A percentile compares a stretch with the other conserved stretches of the same genome.
These are phyloP conservation scores for Brasilioporus rufonigricans DNA, from an alignment of 768 basidiomycete genomes.

Conservation along the genomic window DNA sequence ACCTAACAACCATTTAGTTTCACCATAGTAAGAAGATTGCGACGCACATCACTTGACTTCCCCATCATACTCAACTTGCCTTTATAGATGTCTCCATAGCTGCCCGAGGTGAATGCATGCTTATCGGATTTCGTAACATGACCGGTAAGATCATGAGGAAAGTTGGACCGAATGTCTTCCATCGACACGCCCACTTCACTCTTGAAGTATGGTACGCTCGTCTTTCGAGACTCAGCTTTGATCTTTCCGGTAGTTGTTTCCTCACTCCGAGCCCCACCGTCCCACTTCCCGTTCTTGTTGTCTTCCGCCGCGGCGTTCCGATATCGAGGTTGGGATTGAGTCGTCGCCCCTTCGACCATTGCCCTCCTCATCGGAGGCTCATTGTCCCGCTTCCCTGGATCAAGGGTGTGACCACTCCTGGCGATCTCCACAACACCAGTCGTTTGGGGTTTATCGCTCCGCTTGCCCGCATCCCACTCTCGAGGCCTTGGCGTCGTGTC, in stretches of 20 bases:
- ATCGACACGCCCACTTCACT: background rate
- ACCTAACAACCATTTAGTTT: background rate
- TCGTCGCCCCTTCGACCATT: background rate
- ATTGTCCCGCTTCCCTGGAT: background rate
- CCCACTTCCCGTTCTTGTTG: background rate
- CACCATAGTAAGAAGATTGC: background rate
- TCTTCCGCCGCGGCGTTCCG: background rate
- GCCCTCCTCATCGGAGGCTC: background rate
- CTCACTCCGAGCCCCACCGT: background rate
- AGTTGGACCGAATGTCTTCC: background rate
- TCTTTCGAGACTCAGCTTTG: background rate
- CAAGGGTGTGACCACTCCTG: background rate
- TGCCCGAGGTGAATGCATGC: background rate
- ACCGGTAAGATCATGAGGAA: constrained; percentile 1
- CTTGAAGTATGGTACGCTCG: background rate
- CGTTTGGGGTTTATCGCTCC: background rate
- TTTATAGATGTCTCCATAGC: constrained; percentile 1
- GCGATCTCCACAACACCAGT: background rate
- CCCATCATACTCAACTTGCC: background rate
- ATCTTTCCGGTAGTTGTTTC: background rate
- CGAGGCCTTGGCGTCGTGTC: background rate
- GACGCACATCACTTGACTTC: background rate
- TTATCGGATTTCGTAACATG: background rate
- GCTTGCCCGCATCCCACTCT: background rate
- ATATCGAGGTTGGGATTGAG: background rate